Evolutionary conservation across 176 grass and related monocot genomes (phyloP).

Genomic region (Hordeum vulgare): DNA sequence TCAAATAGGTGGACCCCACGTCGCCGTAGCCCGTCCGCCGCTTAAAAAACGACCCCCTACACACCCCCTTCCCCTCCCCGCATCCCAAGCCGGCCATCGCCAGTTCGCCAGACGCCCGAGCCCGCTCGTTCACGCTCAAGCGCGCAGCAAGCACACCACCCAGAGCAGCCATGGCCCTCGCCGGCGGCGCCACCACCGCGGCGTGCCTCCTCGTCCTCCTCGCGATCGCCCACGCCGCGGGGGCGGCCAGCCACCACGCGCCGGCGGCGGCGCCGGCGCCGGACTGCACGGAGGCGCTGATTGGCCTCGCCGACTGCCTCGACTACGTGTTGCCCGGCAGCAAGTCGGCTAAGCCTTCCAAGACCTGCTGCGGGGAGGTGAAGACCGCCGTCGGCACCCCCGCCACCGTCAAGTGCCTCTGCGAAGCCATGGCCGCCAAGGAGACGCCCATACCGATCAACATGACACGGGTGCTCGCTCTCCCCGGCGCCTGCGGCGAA

Average conservation of each 20-base stretch:
- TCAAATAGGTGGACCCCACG: no score
- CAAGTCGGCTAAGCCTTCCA: background rate
- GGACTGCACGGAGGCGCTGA: background rate
- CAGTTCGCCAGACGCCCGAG: background rate
- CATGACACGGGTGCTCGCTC: constrained; percentile 22
- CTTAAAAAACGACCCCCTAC: background rate
- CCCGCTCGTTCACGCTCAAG: background rate
- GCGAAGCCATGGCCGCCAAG: background rate
- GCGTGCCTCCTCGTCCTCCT: constrained; percentile 23
- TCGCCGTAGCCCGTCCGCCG: no score
- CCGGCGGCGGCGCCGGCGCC: constrained; percentile 3
- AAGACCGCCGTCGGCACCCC: constrained; percentile 24
- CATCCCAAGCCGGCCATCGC: no score
- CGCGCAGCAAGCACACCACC: background rate
- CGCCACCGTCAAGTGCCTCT: constrained; percentile 32
- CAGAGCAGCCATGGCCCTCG: constrained; percentile 11
- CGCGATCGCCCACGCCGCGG: background rate
- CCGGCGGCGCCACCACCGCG: background rate
- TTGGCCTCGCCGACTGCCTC: constrained; percentile 9
- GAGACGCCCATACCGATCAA: background rate
- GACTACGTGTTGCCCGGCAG: background rate
- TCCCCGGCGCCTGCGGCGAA: constrained; percentile 31
- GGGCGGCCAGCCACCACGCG: constrained; percentile 12
- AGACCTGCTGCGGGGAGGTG: constrained; percentile 33
- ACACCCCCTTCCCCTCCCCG: background rate